Percentiles rank a stretch among this genome's conserved stretches.
These are phyloP conservation scores for Penium margaritaceum DNA, from an alignment of 139 green algal genomes.

Conservation along the genomic window DNA sequence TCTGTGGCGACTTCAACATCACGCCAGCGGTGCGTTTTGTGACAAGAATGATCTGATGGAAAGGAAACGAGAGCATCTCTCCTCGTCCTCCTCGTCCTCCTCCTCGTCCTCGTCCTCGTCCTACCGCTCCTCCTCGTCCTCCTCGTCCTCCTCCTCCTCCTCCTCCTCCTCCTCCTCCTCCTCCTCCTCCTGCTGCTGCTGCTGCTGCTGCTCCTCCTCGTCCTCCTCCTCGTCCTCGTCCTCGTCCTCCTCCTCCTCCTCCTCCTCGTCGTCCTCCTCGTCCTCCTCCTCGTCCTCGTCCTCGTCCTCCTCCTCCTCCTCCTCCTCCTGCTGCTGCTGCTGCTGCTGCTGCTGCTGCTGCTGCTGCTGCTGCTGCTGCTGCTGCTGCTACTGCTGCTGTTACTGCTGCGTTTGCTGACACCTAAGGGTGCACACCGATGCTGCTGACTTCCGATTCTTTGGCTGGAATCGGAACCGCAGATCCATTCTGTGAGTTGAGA, in stretches of 20 bases:
- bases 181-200: neutral
- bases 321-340: neutral
- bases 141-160: neutral
- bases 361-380: neutral
- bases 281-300: neutral
- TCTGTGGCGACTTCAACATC: neutral
- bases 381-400: neutral
- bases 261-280: neutral
- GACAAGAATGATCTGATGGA: too few species aligned
- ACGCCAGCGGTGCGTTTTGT: neutral
- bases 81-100: neutral
- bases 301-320: neutral
- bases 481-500: too few species aligned
- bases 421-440: neutral
- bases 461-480: too few species aligned
- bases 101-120: too few species aligned
- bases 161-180: conserved; percentile 2
- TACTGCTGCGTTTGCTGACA: too few species aligned
- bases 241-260: neutral
- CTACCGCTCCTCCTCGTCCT: too few species aligned
- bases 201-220: neutral
- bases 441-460: neutral
- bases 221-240: neutral
- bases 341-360: neutral
- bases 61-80: too few species aligned